Evolutionary conservation across 805 yeast genomes (phyloP).

Genomic region (Gaillardinia entomophila): DNA sequence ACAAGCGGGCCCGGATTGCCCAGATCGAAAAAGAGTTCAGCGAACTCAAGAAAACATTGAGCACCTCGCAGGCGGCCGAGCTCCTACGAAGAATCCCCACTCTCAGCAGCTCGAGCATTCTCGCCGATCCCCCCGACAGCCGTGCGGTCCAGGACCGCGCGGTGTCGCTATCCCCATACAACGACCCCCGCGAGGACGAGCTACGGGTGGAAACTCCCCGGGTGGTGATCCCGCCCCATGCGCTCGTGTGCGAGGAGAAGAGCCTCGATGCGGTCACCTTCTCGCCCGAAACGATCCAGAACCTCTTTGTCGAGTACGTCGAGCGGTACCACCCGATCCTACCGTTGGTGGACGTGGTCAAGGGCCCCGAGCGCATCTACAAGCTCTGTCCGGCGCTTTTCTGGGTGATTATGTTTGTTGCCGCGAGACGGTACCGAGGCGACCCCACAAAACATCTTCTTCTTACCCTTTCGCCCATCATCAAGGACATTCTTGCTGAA

Average conservation of each 20-base stretch:
- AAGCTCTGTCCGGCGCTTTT: slow-evolving; percentile 80
- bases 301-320: slow-evolving; percentile 64
- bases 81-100: slow-evolving; percentile 20
- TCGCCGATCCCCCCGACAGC: background rate
- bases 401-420: slow-evolving; percentile 89
- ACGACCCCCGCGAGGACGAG: no score
- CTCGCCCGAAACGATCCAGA: slow-evolving; percentile 53
- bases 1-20: slow-evolving; percentile 80
- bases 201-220: no score
- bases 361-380: slow-evolving; percentile 80
- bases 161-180: background rate
- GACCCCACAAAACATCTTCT: slow-evolving; percentile 40
- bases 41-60: slow-evolving; percentile 55
- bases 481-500: slow-evolving; percentile 77
- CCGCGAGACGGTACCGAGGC: slow-evolving; percentile 57
- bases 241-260: slow-evolving; percentile 57
- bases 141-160: background rate
- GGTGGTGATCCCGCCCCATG: slow-evolving; percentile 22
- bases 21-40: slow-evolving; percentile 77
- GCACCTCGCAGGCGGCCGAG: slow-evolving; percentile 26
- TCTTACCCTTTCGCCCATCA: slow-evolving; percentile 57
- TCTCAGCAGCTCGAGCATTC: slow-evolving; percentile 1
- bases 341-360: slow-evolving; percentile 78
- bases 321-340: slow-evolving; percentile 76
- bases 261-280: slow-evolving; percentile 64